Base-by-base conservation (phyloP, 2,329 filamentous ascomycete genomes). In the Neurospora sp. region DNA sequence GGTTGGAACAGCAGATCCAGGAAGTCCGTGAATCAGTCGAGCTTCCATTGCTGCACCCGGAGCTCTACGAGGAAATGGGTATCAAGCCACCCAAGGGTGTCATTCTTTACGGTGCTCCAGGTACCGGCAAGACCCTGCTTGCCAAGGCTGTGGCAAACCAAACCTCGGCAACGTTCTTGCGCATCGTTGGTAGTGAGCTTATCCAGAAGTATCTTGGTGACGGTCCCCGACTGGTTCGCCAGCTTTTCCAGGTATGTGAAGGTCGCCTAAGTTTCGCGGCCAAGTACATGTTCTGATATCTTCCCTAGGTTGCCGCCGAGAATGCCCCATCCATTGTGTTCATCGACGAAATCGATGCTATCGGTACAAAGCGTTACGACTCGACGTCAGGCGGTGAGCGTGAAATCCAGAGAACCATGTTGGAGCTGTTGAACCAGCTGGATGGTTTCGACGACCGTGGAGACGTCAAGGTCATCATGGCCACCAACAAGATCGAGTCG, bases 21-120 rank as follows among this genome's bases (percentile, higher is more conserved):
- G 96, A 99, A 83, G 96, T 99, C 66, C 88, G 96, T 75, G 96
- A 99, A 84, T 97, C 96, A 1, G 96, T 99, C 70, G 96, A 99
- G 83, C 82, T 99, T 77, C 96, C 96, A 5, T 85, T 99, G 73
- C 85, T 99, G 71, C 96, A 99, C 79, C 96, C 96, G 0, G 96
- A 99, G 82, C 84, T 99, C 68, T 99, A 99, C 82, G 96, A 99
- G 81, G 96, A 99, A 84, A 99, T 99, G 96, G 96, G 96, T 78
- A 98, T 99, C 86, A 99, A 99, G 82, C 96, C 96, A 4, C 96
- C 96, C 72, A 99, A 99, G 87, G 96, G 96, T 86, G 96, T 99
- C 76, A 99, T 99, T 78, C 90, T 99, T 36, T 99, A 99, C 80
- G 96, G 96, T 83, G 93, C 93, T 5, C 96, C 96, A 0, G 96